Conservation (phyloP, 129 eudicot genomes). For the Solidago caesia region DNA sequence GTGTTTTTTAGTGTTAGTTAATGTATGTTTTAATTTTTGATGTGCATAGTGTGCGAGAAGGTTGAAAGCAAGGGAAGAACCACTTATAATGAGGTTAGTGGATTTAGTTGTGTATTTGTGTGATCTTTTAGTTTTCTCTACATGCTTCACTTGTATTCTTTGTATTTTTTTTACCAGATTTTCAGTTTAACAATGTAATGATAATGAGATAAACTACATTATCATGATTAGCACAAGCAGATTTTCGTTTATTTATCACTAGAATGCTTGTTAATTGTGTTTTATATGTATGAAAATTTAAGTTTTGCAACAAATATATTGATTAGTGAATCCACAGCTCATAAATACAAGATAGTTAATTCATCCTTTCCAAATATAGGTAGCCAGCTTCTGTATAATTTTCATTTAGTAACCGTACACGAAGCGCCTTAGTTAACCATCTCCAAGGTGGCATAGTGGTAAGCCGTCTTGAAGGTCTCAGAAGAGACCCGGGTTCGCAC, state of each 20-base stretch:
- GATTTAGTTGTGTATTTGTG: slow-evolving; percentile 13
- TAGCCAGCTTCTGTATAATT: background rate
- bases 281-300: background rate
- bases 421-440: background rate
- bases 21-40: slow-evolving; percentile 16
- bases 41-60: slow-evolving; percentile 75
- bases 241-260: background rate
- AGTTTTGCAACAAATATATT: background rate
- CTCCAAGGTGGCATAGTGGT: too few relatives aligned
- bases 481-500: too few relatives aligned
- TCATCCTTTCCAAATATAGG: background rate
- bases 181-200: background rate
- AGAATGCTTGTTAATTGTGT: background rate
- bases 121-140: slow-evolving; percentile 11
- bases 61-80: slow-evolving; percentile 92
- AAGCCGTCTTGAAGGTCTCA: too few relatives aligned
- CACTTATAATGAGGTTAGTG: slow-evolving; percentile 77
- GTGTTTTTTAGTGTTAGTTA: background rate
- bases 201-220: background rate
- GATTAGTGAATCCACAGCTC: background rate
- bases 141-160: background rate
- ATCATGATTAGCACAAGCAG: background rate
- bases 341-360: slow-evolving; percentile 7
- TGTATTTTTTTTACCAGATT: background rate
- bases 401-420: background rate